Base-by-base conservation (phyloP, 305 asterid species). In the Fraxinus sp. region DNA sequence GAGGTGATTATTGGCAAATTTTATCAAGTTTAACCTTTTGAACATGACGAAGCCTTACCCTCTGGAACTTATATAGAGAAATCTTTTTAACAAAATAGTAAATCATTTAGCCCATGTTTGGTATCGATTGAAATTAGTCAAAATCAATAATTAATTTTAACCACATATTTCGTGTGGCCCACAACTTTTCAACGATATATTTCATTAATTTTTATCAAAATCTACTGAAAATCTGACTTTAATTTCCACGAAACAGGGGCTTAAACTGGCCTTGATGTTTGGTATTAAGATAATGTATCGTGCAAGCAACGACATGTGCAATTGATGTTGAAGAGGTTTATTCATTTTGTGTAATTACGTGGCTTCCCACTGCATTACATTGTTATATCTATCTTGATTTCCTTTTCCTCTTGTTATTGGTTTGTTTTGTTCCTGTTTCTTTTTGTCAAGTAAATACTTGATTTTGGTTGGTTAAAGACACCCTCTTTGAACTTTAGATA, bases 21-120 rank as follows among this genome's bases (percentile, higher is more conserved):
- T 74, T 18, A 49, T 35, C 79, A 73, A 14, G 74, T 80, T 22
- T 78, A 64, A 49, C 74, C 79, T 52, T 9, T 73, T 71, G 6
- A 52, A 73, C 75, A 49, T 39, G 83, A 80, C 28, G 59, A 80
- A 49, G 24, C 36, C 1, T 49, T 70, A 46, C 52, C 83, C 24
- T 71, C 13, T 16, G 2, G 3, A 46, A 44, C 26, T 18, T 14
- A 80, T 71, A 44, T 3, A 9, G 28, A 72, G 57, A 33, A 26
- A 35, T 24, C 79, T 52, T 80, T 78, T 49, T 66, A 28, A 46
- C 36, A 68, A 44, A 11, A n/a, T 64, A 39, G 73, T 33, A 57
- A 64, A 32, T 64, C 11, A 11, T 64, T 35, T 35, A 35, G 37
- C 37, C 37, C 37, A 1, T 0, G 36, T 33, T 33, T 33, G 37